These are phyloP conservation scores for Kwoniella shivajii DNA, from an alignment of 1,284 basidiomycete genomes.

Conservation along the genomic window DNA sequence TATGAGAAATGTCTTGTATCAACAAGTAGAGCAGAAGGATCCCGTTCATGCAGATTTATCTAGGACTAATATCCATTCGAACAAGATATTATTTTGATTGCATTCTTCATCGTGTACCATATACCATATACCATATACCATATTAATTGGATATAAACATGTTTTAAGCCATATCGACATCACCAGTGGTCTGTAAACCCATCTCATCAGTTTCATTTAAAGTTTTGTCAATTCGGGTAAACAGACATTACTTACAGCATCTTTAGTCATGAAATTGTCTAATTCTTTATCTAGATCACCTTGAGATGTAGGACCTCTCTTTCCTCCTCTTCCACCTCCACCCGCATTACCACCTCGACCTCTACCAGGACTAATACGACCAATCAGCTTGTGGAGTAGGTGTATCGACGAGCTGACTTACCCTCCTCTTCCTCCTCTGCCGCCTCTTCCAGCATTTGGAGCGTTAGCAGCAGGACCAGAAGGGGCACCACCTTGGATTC, in stretches of 20 bases:
- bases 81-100: no score
- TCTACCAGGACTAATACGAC: neutral
- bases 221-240: neutral
- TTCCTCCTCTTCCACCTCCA: slow-evolving; percentile 42
- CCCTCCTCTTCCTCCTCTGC: slow-evolving; percentile 34
- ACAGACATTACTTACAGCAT: slow-evolving; percentile 31
- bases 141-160: neutral
- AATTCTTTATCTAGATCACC: slow-evolving; percentile 88
- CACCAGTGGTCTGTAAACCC: slow-evolving; percentile 8
- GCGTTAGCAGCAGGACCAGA: neutral
- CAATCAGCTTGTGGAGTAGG: neutral
- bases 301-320: slow-evolving; percentile 65
- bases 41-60: no score
- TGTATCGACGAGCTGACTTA: slow-evolving; percentile 18
- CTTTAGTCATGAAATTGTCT: slow-evolving; percentile 83
- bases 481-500: slow-evolving; percentile 24
- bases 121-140: no score
- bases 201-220: neutral
- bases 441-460: slow-evolving; percentile 14
- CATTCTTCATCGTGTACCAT: no score
- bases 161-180: slow-evolving; percentile 25
- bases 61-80: no score
- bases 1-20: no score
- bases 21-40: no score
- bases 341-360: slow-evolving; percentile 23